Base-by-base conservation (phyloP, 441 rosid species). In the Brassica hybrid region DNA sequence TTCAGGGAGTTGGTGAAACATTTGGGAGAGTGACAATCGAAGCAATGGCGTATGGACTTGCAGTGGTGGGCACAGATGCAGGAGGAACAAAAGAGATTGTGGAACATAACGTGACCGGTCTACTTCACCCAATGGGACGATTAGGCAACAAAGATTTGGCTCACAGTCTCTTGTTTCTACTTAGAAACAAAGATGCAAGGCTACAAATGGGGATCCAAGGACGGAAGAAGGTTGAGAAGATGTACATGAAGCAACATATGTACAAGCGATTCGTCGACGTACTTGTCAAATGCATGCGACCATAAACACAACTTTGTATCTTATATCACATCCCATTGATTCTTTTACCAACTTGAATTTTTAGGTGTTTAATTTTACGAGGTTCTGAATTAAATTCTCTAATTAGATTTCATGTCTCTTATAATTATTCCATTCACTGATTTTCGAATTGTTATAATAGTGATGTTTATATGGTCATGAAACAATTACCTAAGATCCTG, bases 1-100 rank as follows among this genome's bases (percentile, higher is more conserved):
- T 11, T 36, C 84, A 94, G 98, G 96, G 93, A 63, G 72, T 88
- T 21, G 97, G 98, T 82, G 98, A 94, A 84, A 94, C 98, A 50
- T 94, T 94, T 76, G 98, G 98, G 69, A 91, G 98, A 83, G 98
- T 91, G 59, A 94, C 98, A 0, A 86, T 94, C 72, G 98, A 94
- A 86, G 96, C 97, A 63, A 94, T 94, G 98, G 94, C 97, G 0
- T 94, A 90, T 65, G 92, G 96, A 73, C 91, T 91, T 79, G 88
- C 98, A 93, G 93, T 94, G 66, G 84, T 91, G 6, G 98, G 98
- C 64, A 94, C 98, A 23, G 91, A 91, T 71, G 91, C 92, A 8
- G 98, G 98, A 76, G 98, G 98, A 72, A 90, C 97, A 14, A 86
- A 83, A 80, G 96, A 89, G 85, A 91, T 94, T 17, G 90, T 94